Evolutionary conservation across 1,284 basidiomycete genomes (phyloP), one percentile per base, ranked within the genome.

Genomic region (Melanopsichium pennsylvanicum): DNA sequence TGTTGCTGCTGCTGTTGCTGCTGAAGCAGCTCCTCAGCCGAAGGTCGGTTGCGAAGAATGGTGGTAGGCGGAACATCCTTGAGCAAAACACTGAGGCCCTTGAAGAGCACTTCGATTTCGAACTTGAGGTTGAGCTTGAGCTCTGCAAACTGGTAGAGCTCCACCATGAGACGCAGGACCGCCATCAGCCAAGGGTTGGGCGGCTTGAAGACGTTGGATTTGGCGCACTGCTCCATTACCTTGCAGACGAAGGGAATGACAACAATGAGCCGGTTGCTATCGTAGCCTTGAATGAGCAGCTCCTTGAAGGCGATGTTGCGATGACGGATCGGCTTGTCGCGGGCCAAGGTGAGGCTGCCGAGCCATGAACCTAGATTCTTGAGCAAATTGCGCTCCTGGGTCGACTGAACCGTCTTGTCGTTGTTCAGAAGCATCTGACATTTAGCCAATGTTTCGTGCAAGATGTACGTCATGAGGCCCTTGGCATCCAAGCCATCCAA

Each of bases 141-240:
- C 75, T 98, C 94, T 4, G 93, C 95, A 74, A 89, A 96, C 79
- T 95, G 92, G 82, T 99, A 98, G 18, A 99, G 86, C 82, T 99
- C 96, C 34, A 89, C 92, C 42, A 98, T 87, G 22, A 98, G 85
- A 64, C 90, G 88, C 70, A 98, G 85, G 61, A 98, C 90, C 0
- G 91, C 94, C 89, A 96, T 93, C 52, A 99, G 83, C 96, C 96
- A 99, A 1, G 96, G 96, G 82, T 98, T 99, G 22, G 96, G 96
- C 15, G 92, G 90, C 76, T 87, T 89, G 87, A 98, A 99, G 31
- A 98, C 91, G 63, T 86, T 88, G 36, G 93, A 97, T 78, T 89
- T 88, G 49, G 88, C 86, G 74, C 92, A 94, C 45, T 92, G 91
- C 79, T 94, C 92, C 49, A 99, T 86, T 5, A 95, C 90, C 83